Percentiles rank a stretch among this genome's conserved stretches.
Conservation (phyloP, 169 alveolate genomes). For the Eimeria zaria region DNA sequence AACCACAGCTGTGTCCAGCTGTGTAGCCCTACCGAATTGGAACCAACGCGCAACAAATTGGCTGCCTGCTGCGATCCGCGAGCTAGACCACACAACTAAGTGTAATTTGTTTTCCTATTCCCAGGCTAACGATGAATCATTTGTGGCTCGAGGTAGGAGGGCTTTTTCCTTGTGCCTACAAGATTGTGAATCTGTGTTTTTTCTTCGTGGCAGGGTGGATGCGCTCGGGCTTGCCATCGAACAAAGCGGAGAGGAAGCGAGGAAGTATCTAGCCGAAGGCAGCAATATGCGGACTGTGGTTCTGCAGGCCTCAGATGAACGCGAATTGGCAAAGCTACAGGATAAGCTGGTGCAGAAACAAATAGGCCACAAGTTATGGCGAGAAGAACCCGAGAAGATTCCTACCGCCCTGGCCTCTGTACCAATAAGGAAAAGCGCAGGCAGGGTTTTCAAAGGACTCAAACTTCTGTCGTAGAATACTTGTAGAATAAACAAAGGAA, state of each 20-base stretch:
- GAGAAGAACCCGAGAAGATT: constrained; percentile 88
- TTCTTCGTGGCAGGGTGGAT: constrained; percentile 56
- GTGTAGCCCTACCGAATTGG: background rate
- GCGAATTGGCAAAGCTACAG: constrained; percentile 70
- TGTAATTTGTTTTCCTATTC: background rate
- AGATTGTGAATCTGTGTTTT: background rate
- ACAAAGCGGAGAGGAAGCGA: constrained; percentile 40
- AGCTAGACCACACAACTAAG: background rate
- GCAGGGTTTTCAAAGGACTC: constrained; percentile 64
- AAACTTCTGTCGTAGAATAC: constrained; percentile 44
- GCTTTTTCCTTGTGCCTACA: background rate
- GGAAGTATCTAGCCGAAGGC: constrained; percentile 83
- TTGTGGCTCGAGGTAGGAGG: background rate
- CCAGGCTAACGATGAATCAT: background rate
- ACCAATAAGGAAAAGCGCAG: constrained; percentile 71
- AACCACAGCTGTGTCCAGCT: background rate
- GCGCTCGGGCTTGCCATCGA: constrained; percentile 73
- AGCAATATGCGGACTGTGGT: constrained; percentile 88
- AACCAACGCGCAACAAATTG: background rate
- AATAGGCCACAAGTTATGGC: constrained; percentile 87
- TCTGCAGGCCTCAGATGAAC: constrained; percentile 80
- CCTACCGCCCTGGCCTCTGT: constrained; percentile 89
- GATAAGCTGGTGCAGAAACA: constrained; percentile 71
- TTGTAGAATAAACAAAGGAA: background rate
- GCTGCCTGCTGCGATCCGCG: background rate